Conservation (phyloP, 2,329 filamentous ascomycete species). For the Beauveria brongniartii region DNA sequence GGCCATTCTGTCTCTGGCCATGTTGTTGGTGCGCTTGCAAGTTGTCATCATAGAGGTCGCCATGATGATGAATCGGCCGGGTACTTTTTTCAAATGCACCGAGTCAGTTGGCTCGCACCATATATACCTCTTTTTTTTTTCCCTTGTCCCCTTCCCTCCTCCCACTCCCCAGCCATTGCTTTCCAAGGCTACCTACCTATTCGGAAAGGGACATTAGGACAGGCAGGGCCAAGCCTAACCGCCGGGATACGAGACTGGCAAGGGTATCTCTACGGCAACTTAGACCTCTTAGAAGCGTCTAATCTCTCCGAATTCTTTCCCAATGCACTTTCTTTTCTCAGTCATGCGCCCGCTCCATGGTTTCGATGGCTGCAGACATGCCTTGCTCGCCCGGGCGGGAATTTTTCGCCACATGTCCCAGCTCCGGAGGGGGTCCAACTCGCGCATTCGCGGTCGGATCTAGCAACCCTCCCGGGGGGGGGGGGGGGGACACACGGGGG, state of each 20-base stretch:
- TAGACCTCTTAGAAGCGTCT: background rate
- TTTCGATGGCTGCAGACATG: conserved; percentile 1
- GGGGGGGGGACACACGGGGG: too few species aligned
- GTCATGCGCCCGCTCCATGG: background rate
- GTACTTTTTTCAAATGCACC: background rate
- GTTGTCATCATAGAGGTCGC: background rate
- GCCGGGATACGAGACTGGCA: background rate
- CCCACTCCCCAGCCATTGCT: too few species aligned
- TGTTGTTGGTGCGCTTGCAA: conserved; percentile 13
- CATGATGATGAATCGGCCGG: background rate
- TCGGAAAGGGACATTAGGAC: background rate
- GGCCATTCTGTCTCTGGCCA: background rate
- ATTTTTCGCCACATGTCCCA: background rate
- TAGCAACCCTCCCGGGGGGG: too few species aligned
- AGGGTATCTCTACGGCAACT: conserved; percentile 9
- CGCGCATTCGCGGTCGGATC: too few species aligned
- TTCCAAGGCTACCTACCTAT: too few species aligned
- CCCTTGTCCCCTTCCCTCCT: too few species aligned
- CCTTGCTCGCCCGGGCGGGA: background rate
- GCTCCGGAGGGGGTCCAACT: background rate
- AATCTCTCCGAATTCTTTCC: conserved; percentile 1
- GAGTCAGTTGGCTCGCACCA: too few species aligned
- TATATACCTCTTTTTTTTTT: too few species aligned
- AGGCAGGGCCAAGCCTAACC: background rate
- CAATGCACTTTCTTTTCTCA: background rate